Evolutionary conservation across 2,329 filamentous ascomycete genomes (phyloP).

Genomic region (Ceratocystis destructans): DNA sequence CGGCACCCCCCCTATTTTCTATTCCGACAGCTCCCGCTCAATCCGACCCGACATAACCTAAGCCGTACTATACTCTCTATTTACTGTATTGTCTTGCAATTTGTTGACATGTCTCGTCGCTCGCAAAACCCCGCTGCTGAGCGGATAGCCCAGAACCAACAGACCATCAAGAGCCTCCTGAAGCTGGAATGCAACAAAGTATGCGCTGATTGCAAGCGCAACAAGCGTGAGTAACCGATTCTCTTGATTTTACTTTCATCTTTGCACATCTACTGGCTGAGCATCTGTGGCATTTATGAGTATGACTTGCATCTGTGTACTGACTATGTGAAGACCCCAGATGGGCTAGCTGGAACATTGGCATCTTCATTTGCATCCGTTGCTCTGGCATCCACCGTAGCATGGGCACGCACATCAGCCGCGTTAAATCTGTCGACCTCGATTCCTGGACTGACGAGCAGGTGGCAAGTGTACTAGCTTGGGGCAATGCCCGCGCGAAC

Average conservation of each 20-base stretch:
- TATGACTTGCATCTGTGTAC: background rate
- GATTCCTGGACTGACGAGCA: constrained; percentile 99
- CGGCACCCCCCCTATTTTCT: background rate
- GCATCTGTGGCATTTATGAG: constrained; percentile 13
- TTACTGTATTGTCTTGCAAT: background rate
- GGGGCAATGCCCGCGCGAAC: constrained; percentile 93
- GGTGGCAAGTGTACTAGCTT: constrained; percentile 80
- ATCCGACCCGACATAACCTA: background rate
- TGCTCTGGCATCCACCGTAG: constrained; percentile 97
- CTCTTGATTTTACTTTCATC: background rate
- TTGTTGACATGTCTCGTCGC: constrained; percentile 58
- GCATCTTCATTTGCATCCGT: constrained; percentile 93
- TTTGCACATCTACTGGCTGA: background rate
- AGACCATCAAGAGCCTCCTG: constrained; percentile 84
- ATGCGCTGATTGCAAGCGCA: constrained; percentile 96
- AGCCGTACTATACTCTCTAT: background rate
- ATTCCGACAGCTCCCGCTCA: background rate
- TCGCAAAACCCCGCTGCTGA: constrained; percentile 65
- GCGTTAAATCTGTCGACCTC: constrained; percentile 94
- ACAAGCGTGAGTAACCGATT: constrained; percentile 60
- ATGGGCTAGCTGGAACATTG: constrained; percentile 99
- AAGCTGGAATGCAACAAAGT: constrained; percentile 93
- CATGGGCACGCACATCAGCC: constrained; percentile 97
- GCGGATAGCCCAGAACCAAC: constrained; percentile 82
- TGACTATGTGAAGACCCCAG: constrained; percentile 54